Evolutionary conservation across 2,329 filamentous ascomycete species (phyloP), one percentile per base, ranked within the genome.

Genomic region (Parastagonospora avenae): DNA sequence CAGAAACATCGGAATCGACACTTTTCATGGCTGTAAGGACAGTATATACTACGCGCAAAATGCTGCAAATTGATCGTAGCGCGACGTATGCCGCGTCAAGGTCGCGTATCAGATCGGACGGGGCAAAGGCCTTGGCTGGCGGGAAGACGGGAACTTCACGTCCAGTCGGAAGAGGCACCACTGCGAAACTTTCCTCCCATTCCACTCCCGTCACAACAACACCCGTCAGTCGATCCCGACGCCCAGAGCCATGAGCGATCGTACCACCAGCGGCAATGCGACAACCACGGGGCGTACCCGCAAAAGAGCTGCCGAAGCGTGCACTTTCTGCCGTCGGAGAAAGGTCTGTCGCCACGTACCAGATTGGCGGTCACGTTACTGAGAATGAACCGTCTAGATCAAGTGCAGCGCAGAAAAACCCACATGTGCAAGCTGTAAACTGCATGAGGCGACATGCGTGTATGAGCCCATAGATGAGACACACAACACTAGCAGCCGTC

Each of bases 341-440:
- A 76, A 82, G 60, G 64, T 66, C 41, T 24, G 35, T 36, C 38
- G 2, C 30, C n/a, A 31, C 45, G 37, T 27, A n/a, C 27, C 19
- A 24, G 19, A 24, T 24, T 5, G 5, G 19, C 28, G 14, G 11
- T 40, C 33, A 32, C n/a, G 43, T 15, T 40, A 36, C 37, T 30
- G 19, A 47, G 19, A 43, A 59, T 67, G 50, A 63, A 42, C 24
- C n/a, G 15, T 33, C 32, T 48, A 67, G 79, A 76, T 82, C 66
- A 80, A 79, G 57, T 82, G 80, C 60, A 79, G 78, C 50, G 73
- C 74, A 16, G 76, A 77, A 40, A 66, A 71, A 43, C 79, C 79
- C 2, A 63, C 62, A 28, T 82, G 79, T 52, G 71, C 72, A 29
- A 80, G 79, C 57, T 82, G 79, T 60, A 69, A 71, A 48, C 74